Evolutionary conservation across 2,329 filamentous ascomycete genomes (phyloP).

Genomic region (Ceratocystis cacaofunesta): DNA sequence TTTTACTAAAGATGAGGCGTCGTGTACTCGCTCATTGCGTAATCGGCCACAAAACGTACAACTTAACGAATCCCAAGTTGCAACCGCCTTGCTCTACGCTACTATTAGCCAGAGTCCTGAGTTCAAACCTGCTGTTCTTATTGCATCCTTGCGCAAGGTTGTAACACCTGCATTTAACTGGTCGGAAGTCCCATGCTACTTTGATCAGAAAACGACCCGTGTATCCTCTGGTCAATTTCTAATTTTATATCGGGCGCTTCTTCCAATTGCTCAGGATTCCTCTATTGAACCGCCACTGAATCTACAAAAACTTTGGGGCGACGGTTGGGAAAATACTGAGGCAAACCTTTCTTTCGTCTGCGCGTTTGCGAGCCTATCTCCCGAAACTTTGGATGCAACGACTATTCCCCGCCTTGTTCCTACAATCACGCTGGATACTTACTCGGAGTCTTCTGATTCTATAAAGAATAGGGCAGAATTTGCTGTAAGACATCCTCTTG

Average conservation of each 20-base stretch:
- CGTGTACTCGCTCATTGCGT: conserved; percentile 40
- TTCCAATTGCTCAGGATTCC: conserved; percentile 51
- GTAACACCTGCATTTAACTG: conserved; percentile 50
- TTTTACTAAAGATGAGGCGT: conserved; percentile 62
- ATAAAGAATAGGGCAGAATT: conserved; percentile 38
- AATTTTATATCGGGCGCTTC: conserved; percentile 61
- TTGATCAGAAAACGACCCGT: conserved; percentile 65
- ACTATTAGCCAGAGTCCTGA: conserved; percentile 42
- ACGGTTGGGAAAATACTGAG: conserved; percentile 70
- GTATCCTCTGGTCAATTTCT: conserved; percentile 71
- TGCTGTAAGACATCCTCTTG: conserved; percentile 71
- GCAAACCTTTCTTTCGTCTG: conserved; percentile 89
- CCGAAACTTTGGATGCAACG: conserved; percentile 65
- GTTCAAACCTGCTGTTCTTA: conserved; percentile 38
- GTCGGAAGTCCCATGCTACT: conserved; percentile 59
- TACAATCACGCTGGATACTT: conserved; percentile 54
- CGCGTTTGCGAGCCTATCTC: conserved; percentile 63
- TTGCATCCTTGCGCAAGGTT: conserved; percentile 49
- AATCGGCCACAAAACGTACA: conserved; percentile 40
- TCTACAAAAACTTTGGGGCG: conserved; percentile 81
- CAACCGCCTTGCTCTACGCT: conserved; percentile 57
- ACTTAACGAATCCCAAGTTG: conserved; percentile 68
- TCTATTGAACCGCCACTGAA: conserved; percentile 47
- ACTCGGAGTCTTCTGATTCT: conserved; percentile 33
- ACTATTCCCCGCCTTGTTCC: conserved; percentile 69